Evolutionary conservation across 768 basidiomycete species (phyloP), one percentile per base, ranked within the genome.

Genomic region (Tylopilus balloui): DNA sequence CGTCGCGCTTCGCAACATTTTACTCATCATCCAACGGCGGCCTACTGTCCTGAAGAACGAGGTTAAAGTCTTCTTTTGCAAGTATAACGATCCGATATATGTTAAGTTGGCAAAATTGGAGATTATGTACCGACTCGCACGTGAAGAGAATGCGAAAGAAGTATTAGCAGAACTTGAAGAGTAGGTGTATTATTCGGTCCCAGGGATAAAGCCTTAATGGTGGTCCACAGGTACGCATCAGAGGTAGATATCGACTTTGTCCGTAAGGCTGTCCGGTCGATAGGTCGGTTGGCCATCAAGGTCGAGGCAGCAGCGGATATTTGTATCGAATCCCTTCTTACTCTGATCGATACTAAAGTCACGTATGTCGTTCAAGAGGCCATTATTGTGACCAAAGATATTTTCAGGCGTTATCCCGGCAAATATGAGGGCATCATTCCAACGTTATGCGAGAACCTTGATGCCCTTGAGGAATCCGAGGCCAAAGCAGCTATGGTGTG

Each of bases 51-150:
- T 99, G 35, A 89, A 89, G 70, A 96, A 96, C 69, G 96, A 98
- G 64, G 95, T 99, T 62, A 92, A 92, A 60, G 94, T 97, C 13
- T 98, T 99, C 72, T 99, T 99, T 72, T 97, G 93, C 87, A 98
- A 99, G 70, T 99, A 98, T 69, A 98, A 98, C 66, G 96, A 98
- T 61, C 96, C 96, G 3, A 96, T 98, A 57, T 99, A 98, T 66
- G 92, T 98, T 66, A 98, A 99, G 67, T 78, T 99, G 25, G 95
- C 94, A 42, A 98, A 99, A 61, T 75, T 99, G 45, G 96, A 98
- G 69, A 97, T 98, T 62, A 98, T 99, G 90, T 98, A 98, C 69
- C 84, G 96, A 10, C 77, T 99, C 17, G 92, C 94, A 9, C 81
- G 91, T n/a, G 85, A 92, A 50, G 92, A 93, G 64, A 99, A 98